Base-by-base conservation (phyloP, 129 eudicot genomes). In the Helichrysum umbraculigerum region DNA sequence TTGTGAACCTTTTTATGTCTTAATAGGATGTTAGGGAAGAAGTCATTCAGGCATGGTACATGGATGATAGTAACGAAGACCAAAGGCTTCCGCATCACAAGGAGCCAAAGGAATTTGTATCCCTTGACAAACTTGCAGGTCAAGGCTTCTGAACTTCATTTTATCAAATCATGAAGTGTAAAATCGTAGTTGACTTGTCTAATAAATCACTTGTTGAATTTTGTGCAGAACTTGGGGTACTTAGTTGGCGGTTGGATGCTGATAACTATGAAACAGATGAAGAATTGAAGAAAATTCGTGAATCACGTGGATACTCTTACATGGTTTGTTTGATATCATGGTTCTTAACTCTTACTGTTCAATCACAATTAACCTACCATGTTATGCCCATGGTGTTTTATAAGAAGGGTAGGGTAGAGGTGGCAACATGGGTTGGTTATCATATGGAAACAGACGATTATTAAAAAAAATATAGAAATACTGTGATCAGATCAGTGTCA, bases 11-110 rank as follows among this genome's bases (percentile, higher is more conserved):
- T 56, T 12, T 44, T 44, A 66, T 21, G 50, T 66, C 65, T 68
- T 16, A 75, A 75, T 84, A 94, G 99, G 97, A 89, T 80, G 77
- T 37, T 0, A 84, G 96, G 76, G 96, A 84, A 64, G 96, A 94
- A 79, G 96, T 94, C 68, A 84, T 94, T 58, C 93, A 91, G 81
- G 97, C 99, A 76, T 91, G 99, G 99, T 94, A 94, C 89, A 94
- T 94, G 97, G 99, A 91, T 80, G 94, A 89, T 76, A 88, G 87
- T 54, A 72, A 83, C 42, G 94, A 89, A 71, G 99, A 94, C 68
- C 97, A 94, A 85, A 87, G 97, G 75, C 93, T 94, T 73, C 96
- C 97, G 41, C 99, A 94, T 91, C 99, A 94, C 81, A 84, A 86
- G 73, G 81, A 89, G 6, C 97, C 99, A 15, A 86, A 84, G 77